phyloP scores from a whole-genome alignment of 805 yeast species.

The Wickerhamiella australiensis region DNA sequence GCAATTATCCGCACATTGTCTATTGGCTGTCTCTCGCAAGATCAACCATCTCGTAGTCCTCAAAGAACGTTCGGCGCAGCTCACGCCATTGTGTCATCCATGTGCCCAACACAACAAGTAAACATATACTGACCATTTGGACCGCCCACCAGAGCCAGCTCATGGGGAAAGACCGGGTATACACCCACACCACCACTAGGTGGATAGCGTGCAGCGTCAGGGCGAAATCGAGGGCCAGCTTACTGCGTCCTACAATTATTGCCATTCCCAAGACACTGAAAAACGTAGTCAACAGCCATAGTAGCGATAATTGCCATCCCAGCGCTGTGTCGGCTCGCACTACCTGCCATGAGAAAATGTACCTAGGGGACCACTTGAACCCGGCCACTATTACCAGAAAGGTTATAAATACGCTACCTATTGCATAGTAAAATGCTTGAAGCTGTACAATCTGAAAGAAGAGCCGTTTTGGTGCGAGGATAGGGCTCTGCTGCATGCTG shows the following conservation, averaged over 20 bases:
- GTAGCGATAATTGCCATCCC: conserved; percentile 58
- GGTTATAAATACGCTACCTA: conserved; percentile 56
- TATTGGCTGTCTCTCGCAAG: conserved; percentile 7
- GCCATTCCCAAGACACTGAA: conserved; percentile 77
- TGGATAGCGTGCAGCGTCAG: conserved; percentile 81
- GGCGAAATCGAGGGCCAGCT: conserved; percentile 93
- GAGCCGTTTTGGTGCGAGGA: conserved; percentile 46
- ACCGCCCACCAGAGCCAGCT: conserved; percentile 74
- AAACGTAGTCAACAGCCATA: conserved; percentile 78
- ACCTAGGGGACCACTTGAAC: conserved; percentile 47
- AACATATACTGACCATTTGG: conserved; percentile 52
- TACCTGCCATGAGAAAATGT: conserved; percentile 73
- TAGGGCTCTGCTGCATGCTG: conserved; percentile 29
- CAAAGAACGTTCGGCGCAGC: conserved; percentile 77
- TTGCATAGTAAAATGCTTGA: conserved; percentile 65
- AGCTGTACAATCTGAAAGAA: conserved; percentile 62
- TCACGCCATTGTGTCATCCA: conserved; percentile 91
- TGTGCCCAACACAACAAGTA: conserved; percentile 71
- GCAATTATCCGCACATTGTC: not conserved
- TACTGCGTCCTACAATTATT: conserved; percentile 79
- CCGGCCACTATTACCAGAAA: conserved; percentile 61
- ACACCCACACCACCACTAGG: conserved; percentile 53
- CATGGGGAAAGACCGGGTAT: conserved; percentile 55
- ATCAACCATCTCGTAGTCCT: conserved; percentile 36
- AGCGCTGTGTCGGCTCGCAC: conserved; percentile 63